Percentiles rank a stretch among this genome's conserved stretches.
phyloP scores from a whole-genome alignment of 1,284 basidiomycete genomes.

The Takashimella tepidaria region DNA sequence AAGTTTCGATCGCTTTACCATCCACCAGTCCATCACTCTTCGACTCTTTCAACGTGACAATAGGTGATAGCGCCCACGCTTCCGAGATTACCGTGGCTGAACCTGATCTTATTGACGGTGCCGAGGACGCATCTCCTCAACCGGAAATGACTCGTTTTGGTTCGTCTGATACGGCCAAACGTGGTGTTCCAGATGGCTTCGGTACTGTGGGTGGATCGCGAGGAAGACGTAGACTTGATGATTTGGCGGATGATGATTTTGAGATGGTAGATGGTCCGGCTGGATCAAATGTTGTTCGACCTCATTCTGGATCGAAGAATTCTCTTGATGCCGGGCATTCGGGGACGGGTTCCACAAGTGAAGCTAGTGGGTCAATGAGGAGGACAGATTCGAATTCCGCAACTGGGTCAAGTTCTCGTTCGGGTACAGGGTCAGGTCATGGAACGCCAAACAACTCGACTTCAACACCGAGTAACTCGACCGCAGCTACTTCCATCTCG shows the following conservation, averaged over 20 bases:
- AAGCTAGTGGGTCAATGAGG: not conserved
- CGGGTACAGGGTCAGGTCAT: not conserved
- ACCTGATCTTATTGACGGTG: not conserved
- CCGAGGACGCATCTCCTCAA: not conserved
- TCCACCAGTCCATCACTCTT: slow-evolving; percentile 21
- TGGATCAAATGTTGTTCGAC: not conserved
- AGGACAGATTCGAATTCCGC: not conserved
- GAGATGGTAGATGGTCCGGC: not conserved
- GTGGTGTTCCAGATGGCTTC: not conserved
- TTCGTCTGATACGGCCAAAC: not conserved
- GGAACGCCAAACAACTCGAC: not conserved
- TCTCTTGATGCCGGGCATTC: not conserved
- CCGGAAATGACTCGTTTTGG: not conserved
- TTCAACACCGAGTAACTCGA: not conserved
- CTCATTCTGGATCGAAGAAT: not conserved
- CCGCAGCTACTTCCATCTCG: not conserved
- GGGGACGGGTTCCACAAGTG: not conserved
- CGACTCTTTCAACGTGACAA: slow-evolving; percentile 19
- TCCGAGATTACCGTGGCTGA: not conserved
- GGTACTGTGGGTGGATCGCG: not conserved
- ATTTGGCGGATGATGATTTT: not conserved
- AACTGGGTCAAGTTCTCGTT: not conserved
- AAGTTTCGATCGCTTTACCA: slow-evolving; percentile 63
- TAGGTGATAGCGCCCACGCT: not conserved
- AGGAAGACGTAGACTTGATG: not conserved